A percentile compares a stretch with the other conserved stretches of the same genome.
phyloP scores from a whole-genome alignment of 139 green algal genomes.

The Chlamydomonas schloesseri region DNA sequence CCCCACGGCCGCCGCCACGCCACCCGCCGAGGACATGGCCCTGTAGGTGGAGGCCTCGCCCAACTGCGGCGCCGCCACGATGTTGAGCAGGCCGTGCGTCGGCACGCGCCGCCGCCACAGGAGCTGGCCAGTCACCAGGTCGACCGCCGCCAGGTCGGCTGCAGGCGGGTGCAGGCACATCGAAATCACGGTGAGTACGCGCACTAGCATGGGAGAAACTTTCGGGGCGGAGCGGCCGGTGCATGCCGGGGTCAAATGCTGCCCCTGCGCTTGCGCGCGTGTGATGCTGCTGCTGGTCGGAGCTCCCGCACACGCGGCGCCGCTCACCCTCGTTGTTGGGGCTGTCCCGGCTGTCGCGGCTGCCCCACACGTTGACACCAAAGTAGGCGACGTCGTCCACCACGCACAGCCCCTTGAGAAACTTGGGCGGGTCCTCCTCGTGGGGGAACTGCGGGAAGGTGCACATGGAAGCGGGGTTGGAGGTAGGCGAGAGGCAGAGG shows the following conservation, averaged over 20 bases:
- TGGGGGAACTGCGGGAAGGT: conserved; percentile 4
- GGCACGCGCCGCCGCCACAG: conserved; percentile 72
- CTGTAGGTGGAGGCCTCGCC: conserved; percentile 57
- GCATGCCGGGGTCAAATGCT: neutral
- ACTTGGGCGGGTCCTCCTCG: conserved; percentile 41
- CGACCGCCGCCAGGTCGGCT: conserved; percentile 74
- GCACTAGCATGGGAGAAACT: no score
- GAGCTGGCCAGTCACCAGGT: conserved; percentile 64
- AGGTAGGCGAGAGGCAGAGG: neutral
- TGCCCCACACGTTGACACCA: conserved; percentile 65
- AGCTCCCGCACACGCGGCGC: no score
- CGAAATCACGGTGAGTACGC: no score
- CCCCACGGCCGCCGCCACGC: neutral
- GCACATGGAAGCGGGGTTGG: no score
- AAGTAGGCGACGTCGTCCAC: conserved; percentile 86
- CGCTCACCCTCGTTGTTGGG: conserved; percentile 37
- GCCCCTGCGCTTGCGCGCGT: no score
- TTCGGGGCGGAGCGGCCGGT: neutral
- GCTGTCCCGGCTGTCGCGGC: conserved; percentile 23
- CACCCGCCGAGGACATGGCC: neutral
- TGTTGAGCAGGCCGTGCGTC: conserved; percentile 83
- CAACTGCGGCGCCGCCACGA: conserved; percentile 79
- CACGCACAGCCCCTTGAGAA: conserved; percentile 82
- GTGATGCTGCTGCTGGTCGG: no score
- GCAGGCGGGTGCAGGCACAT: no score